Conservation (phyloP, 192 early-diverging fungal genomes). For the Coemansia sp. region DNA sequence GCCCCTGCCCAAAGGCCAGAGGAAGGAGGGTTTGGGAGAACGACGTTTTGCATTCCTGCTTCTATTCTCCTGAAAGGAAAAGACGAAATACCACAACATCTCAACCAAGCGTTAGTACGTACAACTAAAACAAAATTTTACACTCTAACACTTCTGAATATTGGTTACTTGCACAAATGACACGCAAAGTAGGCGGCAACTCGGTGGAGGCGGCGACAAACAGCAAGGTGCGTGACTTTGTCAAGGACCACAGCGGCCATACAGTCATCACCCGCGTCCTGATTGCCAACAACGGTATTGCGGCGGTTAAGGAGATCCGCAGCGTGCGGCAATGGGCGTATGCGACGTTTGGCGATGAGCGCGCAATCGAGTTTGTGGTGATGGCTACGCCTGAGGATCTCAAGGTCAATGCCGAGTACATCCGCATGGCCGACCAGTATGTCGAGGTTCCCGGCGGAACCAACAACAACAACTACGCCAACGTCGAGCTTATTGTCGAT, state of each 20-base stretch:
- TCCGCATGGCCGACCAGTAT: constrained; percentile 98
- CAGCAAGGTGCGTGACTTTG: constrained; percentile 73
- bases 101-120: neutral
- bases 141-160: too few species aligned
- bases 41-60: too few species aligned
- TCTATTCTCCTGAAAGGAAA: neutral
- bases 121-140: neutral
- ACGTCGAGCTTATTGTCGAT: constrained; percentile 98
- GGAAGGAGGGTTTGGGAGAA: too few species aligned
- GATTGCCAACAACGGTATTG: constrained; percentile 99
- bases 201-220: constrained; percentile 63
- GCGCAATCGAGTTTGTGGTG: constrained; percentile 92
- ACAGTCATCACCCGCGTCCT: constrained; percentile 92
- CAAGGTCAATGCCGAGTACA: constrained; percentile 97
- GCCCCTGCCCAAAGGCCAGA: neutral
- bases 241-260: constrained; percentile 74
- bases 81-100: neutral
- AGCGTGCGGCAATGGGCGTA: constrained; percentile 98
- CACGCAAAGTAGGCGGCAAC: constrained; percentile 65
- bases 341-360: constrained; percentile 96
- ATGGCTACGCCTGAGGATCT: constrained; percentile 99
- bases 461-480: constrained; percentile 99
- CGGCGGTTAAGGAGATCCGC: constrained; percentile 98
- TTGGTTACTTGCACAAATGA: neutral
- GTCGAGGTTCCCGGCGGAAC: constrained; percentile 97